phyloP scores from a whole-genome alignment of 768 basidiomycete species.

The Xerocomellus chrysenteron region DNA sequence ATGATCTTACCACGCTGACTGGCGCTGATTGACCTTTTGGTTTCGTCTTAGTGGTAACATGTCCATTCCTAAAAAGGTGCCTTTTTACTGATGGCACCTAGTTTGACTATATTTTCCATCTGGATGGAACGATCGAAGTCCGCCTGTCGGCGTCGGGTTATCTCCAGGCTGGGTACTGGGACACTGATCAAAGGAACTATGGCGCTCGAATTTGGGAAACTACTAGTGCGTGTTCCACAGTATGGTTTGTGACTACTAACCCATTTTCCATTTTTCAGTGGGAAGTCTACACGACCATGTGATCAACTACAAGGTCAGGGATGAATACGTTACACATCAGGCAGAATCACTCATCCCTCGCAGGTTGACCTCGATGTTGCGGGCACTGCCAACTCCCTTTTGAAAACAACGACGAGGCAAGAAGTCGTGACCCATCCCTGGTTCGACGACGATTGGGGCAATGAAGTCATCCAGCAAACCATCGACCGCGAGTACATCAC shows the following conservation, averaged over 20 bases:
- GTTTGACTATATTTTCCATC: conserved; percentile 67
- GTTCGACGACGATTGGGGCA: conserved; percentile 60
- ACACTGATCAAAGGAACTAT: conserved; percentile 46
- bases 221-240: conserved; percentile 41
- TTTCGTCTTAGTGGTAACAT: conserved; percentile 31
- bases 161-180: conserved; percentile 64
- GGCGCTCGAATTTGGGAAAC: conserved; percentile 55
- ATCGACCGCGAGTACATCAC: conserved; percentile 47
- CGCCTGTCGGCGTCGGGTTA: conserved; percentile 67
- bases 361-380: conserved; percentile 65
- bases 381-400: conserved; percentile 56
- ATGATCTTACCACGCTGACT: neutral
- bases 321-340: neutral
- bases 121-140: conserved; percentile 71
- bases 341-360: conserved; percentile 1
- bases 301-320: conserved; percentile 56
- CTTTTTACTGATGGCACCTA: conserved; percentile 18
- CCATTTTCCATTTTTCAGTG: conserved; percentile 37
- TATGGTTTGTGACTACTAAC: neutral
- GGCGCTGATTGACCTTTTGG: neutral
- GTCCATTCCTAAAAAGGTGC: neutral
- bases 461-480: conserved; percentile 52
- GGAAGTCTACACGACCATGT: conserved; percentile 69
- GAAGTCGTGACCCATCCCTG: conserved; percentile 53
- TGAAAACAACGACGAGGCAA: conserved; percentile 48